Evolutionary conservation across 73 alveolate species (phyloP).

Genomic region (Tetrahymena thermophila): DNA sequence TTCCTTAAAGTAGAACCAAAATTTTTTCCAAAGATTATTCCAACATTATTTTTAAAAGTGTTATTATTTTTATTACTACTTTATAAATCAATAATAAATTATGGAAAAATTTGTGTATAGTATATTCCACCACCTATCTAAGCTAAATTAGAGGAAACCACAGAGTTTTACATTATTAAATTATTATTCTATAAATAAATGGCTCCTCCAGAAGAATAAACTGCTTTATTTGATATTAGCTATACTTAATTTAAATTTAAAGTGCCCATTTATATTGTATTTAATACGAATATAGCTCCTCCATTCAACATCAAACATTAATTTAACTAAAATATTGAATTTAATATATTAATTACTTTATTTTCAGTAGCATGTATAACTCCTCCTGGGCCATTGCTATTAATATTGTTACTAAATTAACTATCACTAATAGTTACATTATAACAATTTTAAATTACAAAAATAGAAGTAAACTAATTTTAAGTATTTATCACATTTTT

Average conservation of each 20-base stretch:
- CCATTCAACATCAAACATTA: background rate
- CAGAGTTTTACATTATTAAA: background rate
- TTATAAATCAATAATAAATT: background rate
- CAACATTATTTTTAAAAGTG: background rate
- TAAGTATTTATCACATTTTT: no score
- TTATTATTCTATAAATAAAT: no score
- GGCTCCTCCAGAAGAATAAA: background rate
- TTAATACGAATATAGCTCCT: background rate
- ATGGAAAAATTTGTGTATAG: background rate
- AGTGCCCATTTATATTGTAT: background rate
- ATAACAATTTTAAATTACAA: background rate
- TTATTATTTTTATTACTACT: no score
- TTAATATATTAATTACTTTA: no score
- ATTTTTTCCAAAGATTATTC: background rate
- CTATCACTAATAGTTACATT: background rate
- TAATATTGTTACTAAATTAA: no score
- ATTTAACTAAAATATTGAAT: background rate
- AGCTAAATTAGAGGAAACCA: background rate
- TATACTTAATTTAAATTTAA: no score
- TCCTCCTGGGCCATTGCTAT: background rate
- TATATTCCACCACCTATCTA: background rate
- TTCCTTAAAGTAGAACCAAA: background rate
- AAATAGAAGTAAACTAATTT: background rate
- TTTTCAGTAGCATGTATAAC: background rate
- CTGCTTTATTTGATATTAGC: background rate